These are phyloP conservation scores for Apiospora arundinis DNA, from an alignment of 2,329 filamentous ascomycete species.

Conservation along the genomic window DNA sequence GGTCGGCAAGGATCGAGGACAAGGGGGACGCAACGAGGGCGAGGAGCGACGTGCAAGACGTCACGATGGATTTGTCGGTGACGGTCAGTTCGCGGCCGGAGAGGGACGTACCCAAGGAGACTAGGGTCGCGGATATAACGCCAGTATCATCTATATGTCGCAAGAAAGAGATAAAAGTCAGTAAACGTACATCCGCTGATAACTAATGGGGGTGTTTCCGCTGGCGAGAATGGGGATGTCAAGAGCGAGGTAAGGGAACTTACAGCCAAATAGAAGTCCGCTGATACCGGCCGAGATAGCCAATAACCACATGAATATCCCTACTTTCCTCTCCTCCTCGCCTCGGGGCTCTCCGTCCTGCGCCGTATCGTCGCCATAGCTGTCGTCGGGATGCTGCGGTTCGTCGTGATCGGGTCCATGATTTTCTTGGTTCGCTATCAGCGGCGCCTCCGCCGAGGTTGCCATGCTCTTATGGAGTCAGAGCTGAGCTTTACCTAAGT, in stretches of 20 bases:
- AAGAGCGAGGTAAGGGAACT: constrained; percentile 35
- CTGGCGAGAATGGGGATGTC: not conserved
- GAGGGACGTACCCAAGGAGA: constrained; percentile 67
- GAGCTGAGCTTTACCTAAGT: not conserved
- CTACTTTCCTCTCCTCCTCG: constrained; percentile 30
- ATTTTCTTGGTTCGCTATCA: constrained; percentile 33
- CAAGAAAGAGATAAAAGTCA: not conserved
- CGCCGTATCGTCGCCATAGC: constrained; percentile 23
- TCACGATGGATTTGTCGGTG: constrained; percentile 73
- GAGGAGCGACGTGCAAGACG: constrained; percentile 71
- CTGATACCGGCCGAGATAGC: constrained; percentile 71
- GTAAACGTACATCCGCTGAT: constrained; percentile 11
- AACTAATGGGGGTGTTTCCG: not conserved
- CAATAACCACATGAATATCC: constrained; percentile 65
- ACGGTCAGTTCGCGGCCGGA: constrained; percentile 62
- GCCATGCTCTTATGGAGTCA: constrained; percentile 27
- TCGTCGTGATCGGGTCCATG: constrained; percentile 28
- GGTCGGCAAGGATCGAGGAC: constrained; percentile 68
- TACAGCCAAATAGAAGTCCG: constrained; percentile 72
- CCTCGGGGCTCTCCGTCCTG: not conserved
- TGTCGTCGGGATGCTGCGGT: constrained; percentile 20
- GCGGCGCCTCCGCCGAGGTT: constrained; percentile 30
- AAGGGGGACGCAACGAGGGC: constrained; percentile 69
- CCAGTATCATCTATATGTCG: constrained; percentile 64
- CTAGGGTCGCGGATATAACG: constrained; percentile 71